phyloP scores from a whole-genome alignment of 164 flowering plant genomes.

The Litsea cubeba region DNA sequence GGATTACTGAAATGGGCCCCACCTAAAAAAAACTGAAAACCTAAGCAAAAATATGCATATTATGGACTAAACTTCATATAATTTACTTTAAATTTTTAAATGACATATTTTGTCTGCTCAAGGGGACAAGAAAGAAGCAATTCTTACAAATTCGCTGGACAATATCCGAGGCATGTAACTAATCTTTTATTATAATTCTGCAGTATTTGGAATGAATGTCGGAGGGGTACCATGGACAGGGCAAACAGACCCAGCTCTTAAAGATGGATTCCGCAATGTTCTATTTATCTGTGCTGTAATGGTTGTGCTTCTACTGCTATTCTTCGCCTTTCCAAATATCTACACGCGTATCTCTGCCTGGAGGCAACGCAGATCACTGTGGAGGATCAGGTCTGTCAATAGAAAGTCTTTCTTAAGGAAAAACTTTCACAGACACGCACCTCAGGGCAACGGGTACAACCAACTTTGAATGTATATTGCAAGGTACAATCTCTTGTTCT shows the following conservation, averaged over 20 bases:
- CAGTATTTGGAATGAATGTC: constrained; percentile 99
- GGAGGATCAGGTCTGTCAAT: constrained; percentile 67
- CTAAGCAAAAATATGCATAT: neutral
- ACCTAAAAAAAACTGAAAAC: neutral
- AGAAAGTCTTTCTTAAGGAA: constrained; percentile 62
- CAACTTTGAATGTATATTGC: constrained; percentile 8
- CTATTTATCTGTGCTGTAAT: constrained; percentile 54
- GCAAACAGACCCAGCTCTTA: constrained; percentile 48
- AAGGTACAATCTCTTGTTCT: neutral
- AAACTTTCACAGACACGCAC: constrained; percentile 21
- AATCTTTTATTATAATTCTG: neutral
- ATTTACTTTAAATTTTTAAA: neutral
- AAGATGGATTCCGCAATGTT: constrained; percentile 82
- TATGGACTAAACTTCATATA: neutral
- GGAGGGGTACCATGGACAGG: constrained; percentile 99
- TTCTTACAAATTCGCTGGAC: neutral
- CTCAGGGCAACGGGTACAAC: constrained; percentile 48
- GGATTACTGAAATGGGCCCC: neutral
- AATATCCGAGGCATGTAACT: neutral
- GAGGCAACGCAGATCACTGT: constrained; percentile 39
- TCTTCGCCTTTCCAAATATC: constrained; percentile 62
- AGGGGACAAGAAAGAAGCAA: neutral
- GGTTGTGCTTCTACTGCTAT: constrained; percentile 56
- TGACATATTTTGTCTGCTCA: neutral
- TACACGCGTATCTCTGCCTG: constrained; percentile 57